Conservation (phyloP, 495 filamentous ascomycete genomes). For the Beverwykella pulmonaria region DNA sequence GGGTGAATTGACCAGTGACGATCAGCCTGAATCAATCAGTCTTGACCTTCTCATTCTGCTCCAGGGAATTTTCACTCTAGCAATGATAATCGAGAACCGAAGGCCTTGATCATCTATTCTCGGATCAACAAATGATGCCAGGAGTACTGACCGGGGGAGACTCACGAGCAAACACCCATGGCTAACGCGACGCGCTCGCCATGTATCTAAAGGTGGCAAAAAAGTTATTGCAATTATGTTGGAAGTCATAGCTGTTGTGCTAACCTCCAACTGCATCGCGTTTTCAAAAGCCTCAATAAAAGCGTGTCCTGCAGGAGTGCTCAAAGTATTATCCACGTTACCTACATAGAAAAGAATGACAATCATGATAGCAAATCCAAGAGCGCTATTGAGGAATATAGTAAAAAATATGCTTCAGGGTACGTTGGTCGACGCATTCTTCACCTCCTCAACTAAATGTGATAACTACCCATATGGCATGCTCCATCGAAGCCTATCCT, state of each 20-base stretch:
- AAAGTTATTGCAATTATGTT: conserved; percentile 35
- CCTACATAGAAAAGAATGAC: conserved; percentile 35
- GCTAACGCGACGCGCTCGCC: conserved; percentile 34
- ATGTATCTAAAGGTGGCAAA: conserved; percentile 34
- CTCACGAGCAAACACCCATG: conserved; percentile 46
- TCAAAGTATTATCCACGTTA: conserved; percentile 25
- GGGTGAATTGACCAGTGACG: conserved; percentile 22
- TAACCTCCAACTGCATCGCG: conserved; percentile 5
- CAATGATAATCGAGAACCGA: conserved; percentile 15
- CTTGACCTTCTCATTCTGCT: background rate
- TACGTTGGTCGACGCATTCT: conserved; percentile 37
- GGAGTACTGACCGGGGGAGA: conserved; percentile 54
- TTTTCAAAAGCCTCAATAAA: conserved; percentile 38
- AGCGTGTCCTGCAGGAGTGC: conserved; percentile 20
- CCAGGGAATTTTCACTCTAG: background rate
- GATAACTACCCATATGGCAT: conserved; percentile 30
- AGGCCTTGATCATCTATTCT: conserved; percentile 30
- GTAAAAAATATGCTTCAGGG: conserved; percentile 34
- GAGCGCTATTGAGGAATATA: conserved; percentile 33
- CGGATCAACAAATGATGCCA: conserved; percentile 46
- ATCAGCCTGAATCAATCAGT: conserved; percentile 6
- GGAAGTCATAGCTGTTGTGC: conserved; percentile 27
- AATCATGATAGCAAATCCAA: conserved; percentile 36
- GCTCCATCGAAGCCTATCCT: conserved; percentile 34
- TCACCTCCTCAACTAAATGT: conserved; percentile 34